A percentile compares a stretch with the other conserved stretches of the same genome.
Conservation (phyloP, 371 early-diverging fungal species). For the Smittium mucronatum region DNA sequence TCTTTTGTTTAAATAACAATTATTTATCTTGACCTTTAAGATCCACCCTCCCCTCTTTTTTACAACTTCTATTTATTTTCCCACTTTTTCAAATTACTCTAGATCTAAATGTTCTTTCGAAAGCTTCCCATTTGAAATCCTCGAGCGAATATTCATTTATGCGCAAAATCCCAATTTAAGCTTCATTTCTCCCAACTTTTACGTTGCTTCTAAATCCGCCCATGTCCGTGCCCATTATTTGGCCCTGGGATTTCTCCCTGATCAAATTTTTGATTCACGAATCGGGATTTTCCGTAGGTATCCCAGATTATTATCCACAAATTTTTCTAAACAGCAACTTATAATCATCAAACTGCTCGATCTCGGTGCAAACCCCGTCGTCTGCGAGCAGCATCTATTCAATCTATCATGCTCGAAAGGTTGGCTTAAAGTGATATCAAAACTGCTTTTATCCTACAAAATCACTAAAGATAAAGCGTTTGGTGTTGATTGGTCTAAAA, state of each 20-base stretch:
- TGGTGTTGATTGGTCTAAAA: background rate
- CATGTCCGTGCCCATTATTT: slow-evolving; percentile 28
- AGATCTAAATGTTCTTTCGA: background rate
- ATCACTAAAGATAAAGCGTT: no score
- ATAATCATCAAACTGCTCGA: slow-evolving; percentile 23
- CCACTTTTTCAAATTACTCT: no score
- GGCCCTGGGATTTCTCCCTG: slow-evolving; percentile 24
- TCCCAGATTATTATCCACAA: slow-evolving; percentile 16
- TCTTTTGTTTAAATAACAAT: no score
- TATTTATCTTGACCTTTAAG: no score
- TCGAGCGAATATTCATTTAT: slow-evolving; percentile 23
- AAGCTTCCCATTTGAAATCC: slow-evolving; percentile 26
- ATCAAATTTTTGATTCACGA: slow-evolving; percentile 21
- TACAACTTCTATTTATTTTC: no score
- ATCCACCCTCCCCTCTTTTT: no score
- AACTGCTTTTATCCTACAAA: slow-evolving; percentile 16
- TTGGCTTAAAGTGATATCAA: slow-evolving; percentile 20
- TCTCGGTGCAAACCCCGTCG: slow-evolving; percentile 28
- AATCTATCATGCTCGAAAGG: slow-evolving; percentile 25
- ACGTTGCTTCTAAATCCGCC: slow-evolving; percentile 20
- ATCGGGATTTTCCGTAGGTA: slow-evolving; percentile 23
- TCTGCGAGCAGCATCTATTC: slow-evolving; percentile 28
- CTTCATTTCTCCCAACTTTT: slow-evolving; percentile 21
- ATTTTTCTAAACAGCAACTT: slow-evolving; percentile 11
- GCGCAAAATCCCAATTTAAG: slow-evolving; percentile 32